Evolutionary conservation across 257 asterid species (phyloP).

Genomic region (Lycium barbarum): DNA sequence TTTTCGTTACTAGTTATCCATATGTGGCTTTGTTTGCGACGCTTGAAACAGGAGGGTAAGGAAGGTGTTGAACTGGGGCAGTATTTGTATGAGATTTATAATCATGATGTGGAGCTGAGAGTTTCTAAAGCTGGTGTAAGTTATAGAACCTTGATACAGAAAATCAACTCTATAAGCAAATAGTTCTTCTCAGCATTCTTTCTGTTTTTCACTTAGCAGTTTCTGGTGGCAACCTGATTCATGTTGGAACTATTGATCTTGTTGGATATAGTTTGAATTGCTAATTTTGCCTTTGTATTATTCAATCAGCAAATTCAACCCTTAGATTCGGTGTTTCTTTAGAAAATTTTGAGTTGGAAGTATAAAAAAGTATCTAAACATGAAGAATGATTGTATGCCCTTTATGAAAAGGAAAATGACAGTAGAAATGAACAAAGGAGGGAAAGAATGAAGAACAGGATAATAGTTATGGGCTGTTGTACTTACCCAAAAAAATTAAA

Average conservation of each 20-base stretch:
- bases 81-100: constrained; percentile 80
- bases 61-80: constrained; percentile 96
- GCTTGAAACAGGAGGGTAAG: constrained; percentile 87
- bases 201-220: background rate
- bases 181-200: background rate
- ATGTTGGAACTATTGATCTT: constrained; percentile 7
- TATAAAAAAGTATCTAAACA: constrained; percentile 7
- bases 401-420: constrained; percentile 3
- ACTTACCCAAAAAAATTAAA: background rate
- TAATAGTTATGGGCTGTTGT: background rate
- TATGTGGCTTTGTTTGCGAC: constrained; percentile 94
- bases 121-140: constrained; percentile 98
- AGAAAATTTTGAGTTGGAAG: constrained; percentile 8
- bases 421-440: background rate
- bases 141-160: constrained; percentile 32
- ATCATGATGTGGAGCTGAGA: constrained; percentile 93
- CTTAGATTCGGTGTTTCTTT: background rate
- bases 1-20: constrained; percentile 89
- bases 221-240: constrained; percentile 6
- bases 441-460: background rate
- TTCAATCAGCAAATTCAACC: background rate
- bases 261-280: constrained; percentile 1
- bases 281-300: background rate
- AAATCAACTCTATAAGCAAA: background rate
- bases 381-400: background rate